phyloP scores from a whole-genome alignment of 1,284 basidiomycete species.

The Anthracocystis setariae region DNA sequence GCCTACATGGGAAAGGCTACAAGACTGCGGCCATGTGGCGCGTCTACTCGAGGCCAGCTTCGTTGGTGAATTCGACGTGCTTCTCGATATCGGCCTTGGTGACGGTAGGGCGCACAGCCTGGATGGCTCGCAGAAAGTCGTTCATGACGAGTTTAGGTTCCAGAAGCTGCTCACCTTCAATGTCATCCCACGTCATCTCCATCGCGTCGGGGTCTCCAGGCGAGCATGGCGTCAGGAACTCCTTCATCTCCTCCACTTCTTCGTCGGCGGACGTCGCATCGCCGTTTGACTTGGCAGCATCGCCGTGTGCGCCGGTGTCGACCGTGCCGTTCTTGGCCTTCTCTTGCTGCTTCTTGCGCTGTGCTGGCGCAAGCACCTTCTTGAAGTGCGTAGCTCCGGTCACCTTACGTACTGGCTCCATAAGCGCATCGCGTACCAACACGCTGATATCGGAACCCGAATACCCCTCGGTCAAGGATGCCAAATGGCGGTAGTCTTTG shows the following conservation, averaged over 20 bases:
- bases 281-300: conserved; percentile 40
- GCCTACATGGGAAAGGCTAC: background rate
- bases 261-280: conserved; percentile 52
- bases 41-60: conserved; percentile 70
- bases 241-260: conserved; percentile 71
- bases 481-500: conserved; percentile 84
- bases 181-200: conserved; percentile 92
- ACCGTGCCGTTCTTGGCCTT: conserved; percentile 42
- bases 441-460: conserved; percentile 96
- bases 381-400: conserved; percentile 96
- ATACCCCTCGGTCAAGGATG: conserved; percentile 88
- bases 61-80: conserved; percentile 91
- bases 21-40: background rate
- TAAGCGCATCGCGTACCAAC: conserved; percentile 93
- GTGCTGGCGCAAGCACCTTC: conserved; percentile 68
- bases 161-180: conserved; percentile 86
- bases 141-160: conserved; percentile 69
- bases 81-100: conserved; percentile 83
- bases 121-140: conserved; percentile 88
- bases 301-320: conserved; percentile 38
- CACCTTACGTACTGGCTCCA: conserved; percentile 98
- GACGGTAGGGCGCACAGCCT: conserved; percentile 87
- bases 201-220: conserved; percentile 86
- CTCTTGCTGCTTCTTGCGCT: conserved; percentile 41
- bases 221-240: conserved; percentile 85